Base-by-base conservation (phyloP, 108 stramenopile genomes). In the Pseudonitzschia multistriata region DNA sequence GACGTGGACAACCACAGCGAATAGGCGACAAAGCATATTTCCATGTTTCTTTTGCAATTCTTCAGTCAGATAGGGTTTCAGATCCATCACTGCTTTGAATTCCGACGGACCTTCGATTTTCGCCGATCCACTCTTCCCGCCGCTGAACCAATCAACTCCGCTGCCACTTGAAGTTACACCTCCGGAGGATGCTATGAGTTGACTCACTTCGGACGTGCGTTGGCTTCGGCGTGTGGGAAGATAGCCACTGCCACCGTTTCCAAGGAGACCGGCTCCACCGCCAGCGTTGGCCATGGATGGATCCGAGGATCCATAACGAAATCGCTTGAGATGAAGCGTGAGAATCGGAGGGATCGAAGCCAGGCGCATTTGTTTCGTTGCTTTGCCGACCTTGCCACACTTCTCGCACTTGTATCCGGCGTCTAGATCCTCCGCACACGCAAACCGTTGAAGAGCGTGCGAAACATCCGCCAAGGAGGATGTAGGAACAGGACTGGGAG, bases 91-190 rank as follows among this genome's bases (percentile, higher is more conserved):
- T 28, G 70, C 57, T 5, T 81, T 69, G 68, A 90, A 94, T 34
- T 80, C 79, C 50, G 88, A 80, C 55, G 91, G 93, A 27, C 93
- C 93, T 79, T 94, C 93, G 76, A 94, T 91, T 77, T 94, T 94
- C 68, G 90, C 90, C 22, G 87, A 88, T 55, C 93, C 93, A 2
- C 86, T 88, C 49, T 85, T 83, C 15, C 90, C 93, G 7, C 36
- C 71, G 39, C 76, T 48, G 47, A 69, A 66, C 63, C 63, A 45
- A 30, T 64, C 63, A 14, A 3, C 28, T 19, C 42, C 39, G 22
- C 5, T 42, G 7, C 33, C 57, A 14, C 57, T 17, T 30, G 57
- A 59, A 17, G 25, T 59, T 42, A 63, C 68, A 61, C 64, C 70
- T 39, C 59, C 47, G 50, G n/a, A 22, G 1, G 78, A 66, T 47